These are phyloP conservation scores for Monosiga brevicollis DNA, from an alignment of 78 protist genomes.

Conservation along the genomic window DNA sequence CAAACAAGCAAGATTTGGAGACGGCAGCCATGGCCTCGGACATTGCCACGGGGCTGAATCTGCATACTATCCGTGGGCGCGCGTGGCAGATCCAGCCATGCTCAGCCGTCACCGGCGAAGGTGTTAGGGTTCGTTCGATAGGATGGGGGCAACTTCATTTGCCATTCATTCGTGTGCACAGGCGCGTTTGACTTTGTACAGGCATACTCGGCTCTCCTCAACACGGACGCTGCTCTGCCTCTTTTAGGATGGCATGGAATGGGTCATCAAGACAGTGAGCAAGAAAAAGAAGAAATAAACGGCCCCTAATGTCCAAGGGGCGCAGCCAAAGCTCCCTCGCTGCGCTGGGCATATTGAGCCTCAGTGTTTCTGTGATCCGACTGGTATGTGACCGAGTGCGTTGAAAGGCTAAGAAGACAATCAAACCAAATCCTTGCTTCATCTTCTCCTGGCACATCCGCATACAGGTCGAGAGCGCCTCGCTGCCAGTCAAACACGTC, in stretches of 20 bases:
- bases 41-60: conserved; percentile 19
- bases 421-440: not conserved
- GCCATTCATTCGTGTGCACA: not conserved
- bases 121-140: conserved; percentile 9
- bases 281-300: not conserved
- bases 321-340: not conserved
- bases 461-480: not conserved
- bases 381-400: not conserved
- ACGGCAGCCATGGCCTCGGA: not conserved
- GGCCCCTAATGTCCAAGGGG: not conserved
- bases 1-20: conserved; percentile 91
- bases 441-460: not conserved
- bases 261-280: conserved; percentile 21
- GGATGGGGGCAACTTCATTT: not conserved
- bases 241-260: conserved; percentile 49
- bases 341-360: not conserved
- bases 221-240: not conserved
- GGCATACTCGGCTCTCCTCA: not conserved
- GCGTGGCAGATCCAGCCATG: conserved; percentile 57
- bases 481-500: not conserved
- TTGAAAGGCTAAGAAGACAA: too few relatives aligned
- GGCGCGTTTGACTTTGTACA: not conserved
- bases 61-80: conserved; percentile 35
- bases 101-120: conserved; percentile 60
- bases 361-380: not conserved